Conservation (phyloP, 352 stramenopile species). For the Globisporangium rhizosaccharum region DNA sequence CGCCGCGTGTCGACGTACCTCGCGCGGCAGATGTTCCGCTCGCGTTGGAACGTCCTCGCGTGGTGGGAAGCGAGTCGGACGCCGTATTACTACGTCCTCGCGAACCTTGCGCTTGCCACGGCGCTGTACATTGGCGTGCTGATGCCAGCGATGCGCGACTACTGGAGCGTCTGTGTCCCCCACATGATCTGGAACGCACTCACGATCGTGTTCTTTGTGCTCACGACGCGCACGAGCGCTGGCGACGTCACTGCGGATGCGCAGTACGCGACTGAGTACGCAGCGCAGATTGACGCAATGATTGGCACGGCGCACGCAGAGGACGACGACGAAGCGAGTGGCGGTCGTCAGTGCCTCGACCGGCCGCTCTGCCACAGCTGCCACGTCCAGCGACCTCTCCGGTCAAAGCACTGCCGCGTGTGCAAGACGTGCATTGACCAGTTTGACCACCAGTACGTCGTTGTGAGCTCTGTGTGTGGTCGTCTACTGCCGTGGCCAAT, state of each 20-base stretch:
- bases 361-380: conserved; percentile 81
- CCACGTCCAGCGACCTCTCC: conserved; percentile 65
- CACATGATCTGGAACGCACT: conserved; percentile 55
- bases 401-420: conserved; percentile 86
- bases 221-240: conserved; percentile 49
- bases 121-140: conserved; percentile 49
- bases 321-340: background rate
- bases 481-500: conserved; percentile 69
- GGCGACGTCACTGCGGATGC: conserved; percentile 38
- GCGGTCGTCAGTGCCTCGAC: conserved; percentile 48
- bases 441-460: conserved; percentile 96
- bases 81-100: conserved; percentile 66
- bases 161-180: conserved; percentile 47
- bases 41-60: conserved; percentile 59
- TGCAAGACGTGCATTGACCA: conserved; percentile 93
- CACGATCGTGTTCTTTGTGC: conserved; percentile 64
- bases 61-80: conserved; percentile 54
- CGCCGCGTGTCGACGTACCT: conserved; percentile 53
- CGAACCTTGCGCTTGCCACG: conserved; percentile 36
- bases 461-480: conserved; percentile 17
- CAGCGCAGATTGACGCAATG: conserved; percentile 46
- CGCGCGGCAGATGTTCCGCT: conserved; percentile 25
- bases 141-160: conserved; percentile 50
- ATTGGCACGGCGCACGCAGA: conserved; percentile 18
- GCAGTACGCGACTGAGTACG: conserved; percentile 42